Percentiles rank a stretch among this genome's conserved stretches.
These are phyloP conservation scores for Scedosporium aurantiacum DNA, from an alignment of 2,329 filamentous ascomycete species.

Conservation along the genomic window DNA sequence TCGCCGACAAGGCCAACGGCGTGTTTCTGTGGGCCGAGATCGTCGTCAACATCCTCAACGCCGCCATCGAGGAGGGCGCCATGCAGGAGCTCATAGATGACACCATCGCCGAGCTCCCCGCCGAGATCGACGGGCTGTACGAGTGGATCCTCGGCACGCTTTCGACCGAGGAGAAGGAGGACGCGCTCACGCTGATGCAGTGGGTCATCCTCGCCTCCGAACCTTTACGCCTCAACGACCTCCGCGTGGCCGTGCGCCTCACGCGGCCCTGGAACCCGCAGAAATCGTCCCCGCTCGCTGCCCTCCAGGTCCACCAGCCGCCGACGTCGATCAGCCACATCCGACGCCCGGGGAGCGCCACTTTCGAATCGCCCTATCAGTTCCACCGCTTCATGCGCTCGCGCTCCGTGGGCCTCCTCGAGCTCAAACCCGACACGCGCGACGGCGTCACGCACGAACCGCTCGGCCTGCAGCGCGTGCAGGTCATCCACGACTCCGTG, in stretches of 20 bases:
- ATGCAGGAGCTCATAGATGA: constrained; percentile 21
- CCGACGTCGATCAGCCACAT: constrained; percentile 17
- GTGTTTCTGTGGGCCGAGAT: constrained; percentile 25
- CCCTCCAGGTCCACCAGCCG: constrained; percentile 15
- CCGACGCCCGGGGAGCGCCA: constrained; percentile 13
- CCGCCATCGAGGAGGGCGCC: constrained; percentile 22
- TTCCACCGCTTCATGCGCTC: constrained; percentile 20
- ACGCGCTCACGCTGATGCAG: constrained; percentile 21
- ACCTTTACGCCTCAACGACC: constrained; percentile 21
- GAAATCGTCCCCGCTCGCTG: constrained; percentile 8
- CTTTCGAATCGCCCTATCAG: constrained; percentile 17
- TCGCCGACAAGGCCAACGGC: constrained; percentile 18
- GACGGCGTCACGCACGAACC: constrained; percentile 12
- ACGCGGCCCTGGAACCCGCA: constrained; percentile 13
- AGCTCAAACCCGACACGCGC: constrained; percentile 14
- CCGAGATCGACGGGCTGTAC: constrained; percentile 21
- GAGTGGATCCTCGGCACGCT: constrained; percentile 23
- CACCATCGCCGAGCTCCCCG: constrained; percentile 20
- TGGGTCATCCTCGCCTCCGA: constrained; percentile 22
- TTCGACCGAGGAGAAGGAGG: constrained; percentile 16
- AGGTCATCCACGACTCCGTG: constrained; percentile 20
- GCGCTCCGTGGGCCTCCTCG: constrained; percentile 21
- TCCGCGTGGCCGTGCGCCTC: constrained; percentile 19
- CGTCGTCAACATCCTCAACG: constrained; percentile 23
- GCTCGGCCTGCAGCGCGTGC: constrained; percentile 18